phyloP scores from a whole-genome alignment of 2,329 filamentous ascomycete species.

The Neopestalotiopsis sp. region DNA sequence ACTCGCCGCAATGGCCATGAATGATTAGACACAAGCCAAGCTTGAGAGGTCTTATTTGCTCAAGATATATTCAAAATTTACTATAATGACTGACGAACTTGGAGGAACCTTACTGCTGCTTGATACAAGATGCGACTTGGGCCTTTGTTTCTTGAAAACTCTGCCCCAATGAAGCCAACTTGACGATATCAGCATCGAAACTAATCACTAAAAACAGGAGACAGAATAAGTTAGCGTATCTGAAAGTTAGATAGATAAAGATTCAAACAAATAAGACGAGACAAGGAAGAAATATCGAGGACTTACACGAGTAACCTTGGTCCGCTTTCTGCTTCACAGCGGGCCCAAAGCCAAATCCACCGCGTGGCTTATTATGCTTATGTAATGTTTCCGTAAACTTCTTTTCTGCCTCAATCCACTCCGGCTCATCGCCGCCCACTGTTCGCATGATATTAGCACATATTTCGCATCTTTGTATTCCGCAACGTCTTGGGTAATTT shows the following conservation, averaged over 20 bases:
- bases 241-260: too few species aligned
- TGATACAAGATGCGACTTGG: constrained; percentile 2
- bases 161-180: constrained; percentile 10
- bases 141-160: constrained; percentile 11
- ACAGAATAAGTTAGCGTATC: neutral
- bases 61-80: too few species aligned
- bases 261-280: neutral
- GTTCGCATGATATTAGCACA: neutral
- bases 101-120: neutral
- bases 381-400: constrained; percentile 43
- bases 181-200: constrained; percentile 16
- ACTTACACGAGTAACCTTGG: constrained; percentile 14
- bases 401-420: constrained; percentile 44
- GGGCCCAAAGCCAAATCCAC: constrained; percentile 36
- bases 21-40: too few species aligned
- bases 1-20: too few species aligned
- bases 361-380: constrained; percentile 52
- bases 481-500: neutral
- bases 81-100: too few species aligned
- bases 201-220: neutral
- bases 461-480: neutral
- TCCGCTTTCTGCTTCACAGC: constrained; percentile 32
- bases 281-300: neutral
- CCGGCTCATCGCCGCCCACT: constrained; percentile 41
- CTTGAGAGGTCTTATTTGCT: too few species aligned